Evolutionary conservation across 1,284 basidiomycete species (phyloP).

Genomic region (Pascua guehoae): DNA sequence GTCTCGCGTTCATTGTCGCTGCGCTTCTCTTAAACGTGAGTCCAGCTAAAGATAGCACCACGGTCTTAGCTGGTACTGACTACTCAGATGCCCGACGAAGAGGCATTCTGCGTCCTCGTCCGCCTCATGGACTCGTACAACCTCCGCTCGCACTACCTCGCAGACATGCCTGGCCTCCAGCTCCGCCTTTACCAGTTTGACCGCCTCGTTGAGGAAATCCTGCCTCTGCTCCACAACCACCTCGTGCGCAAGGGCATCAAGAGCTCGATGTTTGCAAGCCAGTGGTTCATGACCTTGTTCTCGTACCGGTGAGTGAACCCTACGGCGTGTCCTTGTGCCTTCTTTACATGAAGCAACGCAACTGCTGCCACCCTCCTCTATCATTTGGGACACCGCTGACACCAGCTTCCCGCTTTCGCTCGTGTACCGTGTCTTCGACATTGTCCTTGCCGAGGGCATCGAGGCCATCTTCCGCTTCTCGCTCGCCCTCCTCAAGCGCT

Average conservation of each 20-base stretch:
- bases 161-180: constrained; percentile 97
- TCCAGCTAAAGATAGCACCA: constrained; percentile 3
- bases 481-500: constrained; percentile 77
- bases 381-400: constrained; percentile 1
- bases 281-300: constrained; percentile 98
- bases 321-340: too few species aligned
- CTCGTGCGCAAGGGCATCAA: constrained; percentile 89
- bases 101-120: constrained; percentile 94
- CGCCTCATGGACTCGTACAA: constrained; percentile 97
- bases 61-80: constrained; percentile 12
- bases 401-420: constrained; percentile 87
- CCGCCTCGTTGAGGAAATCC: constrained; percentile 82
- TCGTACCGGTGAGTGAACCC: constrained; percentile 67
- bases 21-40: constrained; percentile 84
- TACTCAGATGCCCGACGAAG: constrained; percentile 91
- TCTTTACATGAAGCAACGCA: background rate
- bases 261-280: constrained; percentile 90
- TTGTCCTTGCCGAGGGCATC: constrained; percentile 88
- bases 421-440: constrained; percentile 83
- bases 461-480: constrained; percentile 97
- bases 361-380: too few species aligned
- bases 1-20: constrained; percentile 90
- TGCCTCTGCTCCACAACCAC: constrained; percentile 87
- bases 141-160: constrained; percentile 89
- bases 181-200: constrained; percentile 88